phyloP scores from a whole-genome alignment of 352 stramenopile species.

The Phytopythium litorale region DNA sequence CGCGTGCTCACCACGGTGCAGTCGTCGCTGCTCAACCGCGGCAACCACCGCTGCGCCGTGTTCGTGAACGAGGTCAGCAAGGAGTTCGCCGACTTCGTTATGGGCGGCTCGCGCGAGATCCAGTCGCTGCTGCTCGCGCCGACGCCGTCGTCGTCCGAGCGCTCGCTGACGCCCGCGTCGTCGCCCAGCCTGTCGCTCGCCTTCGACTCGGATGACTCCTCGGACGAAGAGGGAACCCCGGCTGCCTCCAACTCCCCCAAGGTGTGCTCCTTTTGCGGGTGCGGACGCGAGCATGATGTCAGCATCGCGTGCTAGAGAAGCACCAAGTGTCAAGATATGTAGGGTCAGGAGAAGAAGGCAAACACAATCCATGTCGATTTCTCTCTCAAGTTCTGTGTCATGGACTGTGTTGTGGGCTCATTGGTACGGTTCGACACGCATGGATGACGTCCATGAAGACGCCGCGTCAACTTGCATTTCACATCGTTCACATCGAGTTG shows the following conservation, averaged over 20 bases:
- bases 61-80: constrained; percentile 27
- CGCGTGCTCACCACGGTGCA: constrained; percentile 32
- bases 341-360: no score
- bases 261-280: constrained; percentile 7
- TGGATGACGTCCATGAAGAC: no score
- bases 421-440: no score
- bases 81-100: constrained; percentile 23
- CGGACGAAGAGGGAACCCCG: constrained; percentile 21
- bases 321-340: neutral
- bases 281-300: neutral
- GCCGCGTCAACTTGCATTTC: constrained; percentile 3
- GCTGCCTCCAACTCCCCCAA: constrained; percentile 7
- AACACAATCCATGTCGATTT: neutral
- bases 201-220: constrained; percentile 16
- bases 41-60: constrained; percentile 25
- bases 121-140: constrained; percentile 5
- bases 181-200: constrained; percentile 18
- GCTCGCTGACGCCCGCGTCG: constrained; percentile 12
- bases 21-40: constrained; percentile 28
- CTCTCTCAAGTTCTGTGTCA: neutral
- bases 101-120: constrained; percentile 10
- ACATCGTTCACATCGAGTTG: neutral
- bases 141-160: constrained; percentile 21
- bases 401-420: no score
- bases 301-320: neutral